Evolutionary conservation across 495 filamentous ascomycete genomes (phyloP).

Genomic region (Lasiosphaeriaceae sp.): DNA sequence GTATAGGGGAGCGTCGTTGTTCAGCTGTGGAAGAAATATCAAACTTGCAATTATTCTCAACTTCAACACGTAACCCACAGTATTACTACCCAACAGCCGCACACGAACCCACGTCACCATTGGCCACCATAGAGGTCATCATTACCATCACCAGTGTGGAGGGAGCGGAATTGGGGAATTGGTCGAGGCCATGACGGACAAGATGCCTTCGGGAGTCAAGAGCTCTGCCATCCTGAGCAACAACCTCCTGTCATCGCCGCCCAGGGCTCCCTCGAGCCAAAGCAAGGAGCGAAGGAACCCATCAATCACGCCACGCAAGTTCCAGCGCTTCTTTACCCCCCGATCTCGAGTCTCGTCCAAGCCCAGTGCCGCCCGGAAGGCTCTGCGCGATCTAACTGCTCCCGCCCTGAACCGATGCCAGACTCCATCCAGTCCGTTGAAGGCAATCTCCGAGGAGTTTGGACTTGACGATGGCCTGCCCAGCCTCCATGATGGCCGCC

Average conservation of each 20-base stretch:
- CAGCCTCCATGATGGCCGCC: slow-evolving; percentile 14
- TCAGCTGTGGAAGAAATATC: not conserved
- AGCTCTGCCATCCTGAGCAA: slow-evolving; percentile 21
- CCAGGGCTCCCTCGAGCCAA: slow-evolving; percentile 22
- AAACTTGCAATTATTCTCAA: too few relatives aligned
- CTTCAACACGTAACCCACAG: too few relatives aligned
- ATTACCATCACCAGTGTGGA: too few relatives aligned
- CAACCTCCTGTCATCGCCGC: slow-evolving; percentile 36
- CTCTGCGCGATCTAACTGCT: slow-evolving; percentile 66
- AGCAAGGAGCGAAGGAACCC: slow-evolving; percentile 46
- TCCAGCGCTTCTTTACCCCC: slow-evolving; percentile 82
- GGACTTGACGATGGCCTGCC: slow-evolving; percentile 20
- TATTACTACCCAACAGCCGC: too few relatives aligned
- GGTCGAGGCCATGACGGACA: slow-evolving; percentile 14
- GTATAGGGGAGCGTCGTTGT: not conserved
- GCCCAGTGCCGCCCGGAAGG: slow-evolving; percentile 55
- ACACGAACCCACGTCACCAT: too few relatives aligned
- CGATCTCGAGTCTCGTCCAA: slow-evolving; percentile 40
- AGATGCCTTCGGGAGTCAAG: slow-evolving; percentile 15
- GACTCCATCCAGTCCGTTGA: slow-evolving; percentile 44
- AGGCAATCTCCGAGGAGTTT: slow-evolving; percentile 33
- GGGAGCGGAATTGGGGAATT: not conserved
- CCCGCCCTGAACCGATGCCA: slow-evolving; percentile 57
- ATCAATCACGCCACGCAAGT: slow-evolving; percentile 68
- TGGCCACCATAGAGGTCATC: too few relatives aligned